These are phyloP conservation scores for Sporothrix phasma DNA, from an alignment of 2,329 filamentous ascomycete species.

Conservation along the genomic window DNA sequence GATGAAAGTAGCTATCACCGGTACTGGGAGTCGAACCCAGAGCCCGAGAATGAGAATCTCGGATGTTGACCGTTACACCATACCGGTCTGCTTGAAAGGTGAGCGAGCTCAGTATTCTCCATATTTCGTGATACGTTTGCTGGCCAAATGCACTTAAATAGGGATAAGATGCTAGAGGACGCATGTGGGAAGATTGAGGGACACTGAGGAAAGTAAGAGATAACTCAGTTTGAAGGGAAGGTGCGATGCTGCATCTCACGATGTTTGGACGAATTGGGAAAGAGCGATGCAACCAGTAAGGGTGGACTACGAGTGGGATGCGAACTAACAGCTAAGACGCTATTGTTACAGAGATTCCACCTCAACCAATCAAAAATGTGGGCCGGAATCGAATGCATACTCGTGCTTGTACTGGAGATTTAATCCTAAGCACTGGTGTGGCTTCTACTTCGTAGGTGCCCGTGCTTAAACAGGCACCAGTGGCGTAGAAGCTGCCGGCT, in stretches of 20 bases:
- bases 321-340: too few relatives aligned
- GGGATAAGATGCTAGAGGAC: too few relatives aligned
- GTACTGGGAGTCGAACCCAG: slow-evolving; percentile 23
- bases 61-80: slow-evolving; percentile 22
- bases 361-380: too few relatives aligned
- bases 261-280: neutral
- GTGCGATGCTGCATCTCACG: neutral
- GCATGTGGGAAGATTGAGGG: neutral
- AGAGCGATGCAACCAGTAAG: neutral
- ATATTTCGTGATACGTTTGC: neutral
- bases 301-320: too few relatives aligned
- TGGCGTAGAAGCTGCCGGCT: too few relatives aligned
- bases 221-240: neutral
- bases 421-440: too few relatives aligned
- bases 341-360: too few relatives aligned
- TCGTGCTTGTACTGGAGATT: too few relatives aligned
- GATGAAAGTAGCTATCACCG: slow-evolving; percentile 12
- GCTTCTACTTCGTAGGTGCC: too few relatives aligned
- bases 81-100: slow-evolving; percentile 15
- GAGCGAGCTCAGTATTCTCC: neutral
- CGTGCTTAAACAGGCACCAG: too few relatives aligned
- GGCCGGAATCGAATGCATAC: too few relatives aligned
- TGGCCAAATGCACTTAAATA: neutral
- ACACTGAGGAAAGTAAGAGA: neutral
- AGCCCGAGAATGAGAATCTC: slow-evolving; percentile 22